Evolutionary conservation across 495 filamentous ascomycete genomes (phyloP).

Genomic region (Sphaerosporella brunnea): DNA sequence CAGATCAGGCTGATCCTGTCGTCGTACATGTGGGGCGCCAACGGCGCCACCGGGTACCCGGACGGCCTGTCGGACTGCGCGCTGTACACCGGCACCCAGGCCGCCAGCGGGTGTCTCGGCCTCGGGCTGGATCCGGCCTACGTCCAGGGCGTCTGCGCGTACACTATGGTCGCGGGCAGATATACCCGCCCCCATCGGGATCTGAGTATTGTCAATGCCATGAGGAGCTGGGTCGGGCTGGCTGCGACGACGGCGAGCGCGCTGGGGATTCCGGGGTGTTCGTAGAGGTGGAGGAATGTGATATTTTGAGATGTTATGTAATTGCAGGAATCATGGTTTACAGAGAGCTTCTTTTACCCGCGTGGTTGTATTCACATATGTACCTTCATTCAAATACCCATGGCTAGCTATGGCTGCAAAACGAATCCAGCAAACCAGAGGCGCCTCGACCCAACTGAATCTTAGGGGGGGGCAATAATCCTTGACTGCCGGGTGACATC

Average conservation of each 20-base stretch:
- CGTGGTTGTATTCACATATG: no score
- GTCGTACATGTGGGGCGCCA: conserved; percentile 20
- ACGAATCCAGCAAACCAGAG: no score
- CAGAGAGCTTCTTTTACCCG: no score
- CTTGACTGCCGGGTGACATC: no score
- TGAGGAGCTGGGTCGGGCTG: conserved; percentile 26
- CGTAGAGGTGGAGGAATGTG: background rate
- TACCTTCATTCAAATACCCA: no score
- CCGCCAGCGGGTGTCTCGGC: conserved; percentile 13
- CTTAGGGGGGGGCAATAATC: no score
- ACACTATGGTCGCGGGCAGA: conserved; percentile 17
- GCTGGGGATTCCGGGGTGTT: conserved; percentile 22
- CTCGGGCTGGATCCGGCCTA: conserved; percentile 23
- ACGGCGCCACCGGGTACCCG: conserved; percentile 22
- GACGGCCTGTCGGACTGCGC: conserved; percentile 25
- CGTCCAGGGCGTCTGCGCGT: conserved; percentile 16
- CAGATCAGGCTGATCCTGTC: conserved; percentile 25
- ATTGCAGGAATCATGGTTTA: no score
- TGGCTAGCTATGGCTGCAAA: no score
- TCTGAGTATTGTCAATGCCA: conserved; percentile 25
- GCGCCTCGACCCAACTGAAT: no score
- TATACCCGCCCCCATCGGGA: conserved; percentile 26
- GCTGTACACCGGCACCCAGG: conserved; percentile 20
- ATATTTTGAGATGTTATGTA: no score
- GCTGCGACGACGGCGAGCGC: conserved; percentile 11